Base-by-base conservation (phyloP, 495 filamentous ascomycete genomes). In the Chaetomium tenue region DNA sequence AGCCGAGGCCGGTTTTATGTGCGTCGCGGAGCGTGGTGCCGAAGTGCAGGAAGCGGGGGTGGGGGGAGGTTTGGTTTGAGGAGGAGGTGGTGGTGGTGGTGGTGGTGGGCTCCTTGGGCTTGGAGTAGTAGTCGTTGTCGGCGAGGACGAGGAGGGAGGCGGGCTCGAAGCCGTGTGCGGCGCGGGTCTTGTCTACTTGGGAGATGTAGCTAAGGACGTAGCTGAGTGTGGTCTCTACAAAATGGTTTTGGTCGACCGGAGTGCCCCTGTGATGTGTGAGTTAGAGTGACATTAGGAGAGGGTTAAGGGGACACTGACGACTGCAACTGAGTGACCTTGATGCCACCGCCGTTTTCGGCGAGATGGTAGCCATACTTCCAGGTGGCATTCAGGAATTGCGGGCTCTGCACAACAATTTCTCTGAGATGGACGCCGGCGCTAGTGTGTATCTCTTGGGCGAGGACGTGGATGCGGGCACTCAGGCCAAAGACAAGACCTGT, bases 1-100 rank as follows among this genome's bases (percentile, higher is more conserved):
- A 98, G 58, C 94, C 94, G 42, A 98, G 86, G 9, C 94, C 94
- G 2, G 95, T 98, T 80, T 98, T 98, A 81, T 97, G 90, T 16
- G 95, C 93, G 69, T 85, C 81, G 48, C 78, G 72, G 12, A 98
- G 84, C 22, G 88, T 85, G 39, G 91, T 88, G 46, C 84, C 81
- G 78, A 96, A 97, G 67, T 88, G 81, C 58, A 84, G 82, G 79
- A 98, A 98, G 61, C 84, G 86, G 26, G 70, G 61, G 67, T 13
- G 66, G 37, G 20, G 63, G 20, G 64, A 7, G 51, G 74, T 68
- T 18, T 26, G 28, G 68, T 37, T 22, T 46, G 69, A 25, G 22
- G 70, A 59, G 13, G 66, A 30, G 37, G 63, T 20, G 18, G 58
- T 63, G 33, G 2, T 9, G 20, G 33, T 44, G 40, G 13, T 44